Evolutionary conservation across 108 stramenopile genomes (phyloP).

Genomic region (Cyclotella sp.): DNA sequence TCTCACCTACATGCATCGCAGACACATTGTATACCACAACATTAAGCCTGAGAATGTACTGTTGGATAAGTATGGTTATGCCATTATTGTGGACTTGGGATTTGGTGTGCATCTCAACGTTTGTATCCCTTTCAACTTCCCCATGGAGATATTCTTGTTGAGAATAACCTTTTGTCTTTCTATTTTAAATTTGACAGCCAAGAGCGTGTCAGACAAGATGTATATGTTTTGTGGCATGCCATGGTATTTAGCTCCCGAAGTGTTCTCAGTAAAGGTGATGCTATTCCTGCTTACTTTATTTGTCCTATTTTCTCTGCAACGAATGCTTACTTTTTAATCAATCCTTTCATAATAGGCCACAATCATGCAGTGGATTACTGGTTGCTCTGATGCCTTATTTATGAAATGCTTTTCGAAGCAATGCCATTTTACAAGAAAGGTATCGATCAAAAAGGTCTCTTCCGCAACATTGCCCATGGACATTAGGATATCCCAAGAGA

Average conservation of each 20-base stretch:
- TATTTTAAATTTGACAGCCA: constrained; percentile 70
- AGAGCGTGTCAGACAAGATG: constrained; percentile 61
- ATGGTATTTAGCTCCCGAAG: constrained; percentile 77
- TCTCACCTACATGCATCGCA: constrained; percentile 58
- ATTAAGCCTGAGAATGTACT: constrained; percentile 90
- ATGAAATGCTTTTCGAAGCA: constrained; percentile 78
- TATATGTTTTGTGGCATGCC: constrained; percentile 82
- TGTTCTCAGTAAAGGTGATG: constrained; percentile 49
- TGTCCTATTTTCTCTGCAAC: neutral
- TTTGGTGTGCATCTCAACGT: constrained; percentile 39
- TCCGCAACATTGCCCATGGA: constrained; percentile 59
- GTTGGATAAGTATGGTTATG: constrained; percentile 64
- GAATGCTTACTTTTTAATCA: neutral
- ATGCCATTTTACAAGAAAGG: constrained; percentile 77
- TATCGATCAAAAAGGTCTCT: constrained; percentile 71
- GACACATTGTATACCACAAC: constrained; percentile 85
- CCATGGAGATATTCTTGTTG: neutral
- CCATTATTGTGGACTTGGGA: constrained; percentile 77
- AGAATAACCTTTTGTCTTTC: neutral
- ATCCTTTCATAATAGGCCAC: constrained; percentile 80
- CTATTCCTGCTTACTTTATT: constrained; percentile 1
- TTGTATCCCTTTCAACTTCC: neutral
- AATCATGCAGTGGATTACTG: constrained; percentile 96
- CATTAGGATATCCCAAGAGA: constrained; percentile 48
- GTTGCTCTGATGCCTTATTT: constrained; percentile 84